These are phyloP conservation scores for Globisporangium middletonii DNA, from an alignment of 352 stramenopile genomes.

Conservation along the genomic window DNA sequence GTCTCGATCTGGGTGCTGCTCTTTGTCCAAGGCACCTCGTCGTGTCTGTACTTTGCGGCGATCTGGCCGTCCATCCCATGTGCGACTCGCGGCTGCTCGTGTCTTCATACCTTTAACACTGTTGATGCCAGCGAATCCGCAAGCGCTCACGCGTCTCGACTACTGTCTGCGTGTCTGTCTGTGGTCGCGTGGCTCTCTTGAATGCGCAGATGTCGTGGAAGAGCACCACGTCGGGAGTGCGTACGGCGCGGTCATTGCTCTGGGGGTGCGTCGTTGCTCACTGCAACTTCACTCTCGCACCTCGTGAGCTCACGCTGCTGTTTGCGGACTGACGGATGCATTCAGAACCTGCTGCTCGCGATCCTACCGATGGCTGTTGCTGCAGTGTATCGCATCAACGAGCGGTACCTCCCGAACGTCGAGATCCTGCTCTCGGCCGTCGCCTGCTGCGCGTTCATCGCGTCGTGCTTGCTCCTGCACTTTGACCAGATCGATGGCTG, in stretches of 20 bases:
- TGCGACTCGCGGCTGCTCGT: constrained; percentile 8
- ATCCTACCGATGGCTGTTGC: constrained; percentile 35
- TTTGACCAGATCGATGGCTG: constrained; percentile 22
- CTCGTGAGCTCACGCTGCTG: not conserved
- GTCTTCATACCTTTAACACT: not conserved
- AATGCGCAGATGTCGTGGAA: constrained; percentile 52
- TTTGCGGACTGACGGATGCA: not conserved
- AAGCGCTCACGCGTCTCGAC: no score
- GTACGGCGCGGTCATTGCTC: constrained; percentile 74
- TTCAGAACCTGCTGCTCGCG: constrained; percentile 39
- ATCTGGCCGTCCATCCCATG: constrained; percentile 82
- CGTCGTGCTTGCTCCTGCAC: constrained; percentile 17
- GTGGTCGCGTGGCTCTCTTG: not conserved
- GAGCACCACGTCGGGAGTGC: constrained; percentile 65
- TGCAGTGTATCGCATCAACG: constrained; percentile 25
- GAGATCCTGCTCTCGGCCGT: constrained; percentile 27
- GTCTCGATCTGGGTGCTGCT: constrained; percentile 55
- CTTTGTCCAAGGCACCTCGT: constrained; percentile 69
- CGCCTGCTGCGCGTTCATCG: constrained; percentile 14
- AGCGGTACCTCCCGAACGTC: constrained; percentile 31
- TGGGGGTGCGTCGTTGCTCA: constrained; percentile 24
- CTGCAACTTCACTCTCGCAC: not conserved
- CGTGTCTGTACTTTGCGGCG: constrained; percentile 72
- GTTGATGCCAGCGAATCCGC: not conserved
- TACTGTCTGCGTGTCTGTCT: not conserved